phyloP scores from a whole-genome alignment of 1,284 basidiomycete genomes.

The Prillingera fragicola region DNA sequence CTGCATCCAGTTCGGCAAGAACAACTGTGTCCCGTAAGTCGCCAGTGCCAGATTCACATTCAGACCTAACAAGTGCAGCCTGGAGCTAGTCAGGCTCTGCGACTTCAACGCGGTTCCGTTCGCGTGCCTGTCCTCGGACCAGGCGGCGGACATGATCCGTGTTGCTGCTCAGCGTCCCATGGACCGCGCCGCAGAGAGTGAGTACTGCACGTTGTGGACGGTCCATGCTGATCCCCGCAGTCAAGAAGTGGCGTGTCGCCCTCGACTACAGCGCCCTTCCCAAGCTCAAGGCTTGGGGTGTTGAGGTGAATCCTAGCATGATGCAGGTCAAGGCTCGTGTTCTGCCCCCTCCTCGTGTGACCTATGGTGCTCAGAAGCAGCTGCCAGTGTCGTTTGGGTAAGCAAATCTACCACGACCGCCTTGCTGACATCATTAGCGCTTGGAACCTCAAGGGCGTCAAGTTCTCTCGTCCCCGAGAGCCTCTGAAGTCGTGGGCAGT shows the following conservation, averaged over 20 bases:
- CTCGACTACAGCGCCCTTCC: conserved; percentile 39
- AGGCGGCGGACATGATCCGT: conserved; percentile 49
- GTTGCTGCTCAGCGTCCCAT: conserved; percentile 45
- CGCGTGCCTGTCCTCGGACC: conserved; percentile 27
- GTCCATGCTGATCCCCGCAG: conserved; percentile 13
- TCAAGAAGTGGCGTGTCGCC: conserved; percentile 37
- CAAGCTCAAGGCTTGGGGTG: conserved; percentile 46
- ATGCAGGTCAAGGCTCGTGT: conserved; percentile 43
- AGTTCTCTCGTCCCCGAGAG: conserved; percentile 40
- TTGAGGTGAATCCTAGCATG: conserved; percentile 42
- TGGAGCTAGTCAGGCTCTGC: conserved; percentile 42
- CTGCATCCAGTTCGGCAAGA: conserved; percentile 41
- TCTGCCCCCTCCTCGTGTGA: conserved; percentile 38
- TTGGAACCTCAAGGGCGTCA: conserved; percentile 24
- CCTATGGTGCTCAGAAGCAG: too few species aligned
- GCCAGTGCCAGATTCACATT: not conserved
- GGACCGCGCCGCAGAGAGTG: conserved; percentile 36
- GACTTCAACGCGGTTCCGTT: conserved; percentile 42
- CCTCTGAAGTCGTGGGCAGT: conserved; percentile 46
- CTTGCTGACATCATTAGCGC: conserved; percentile 5
- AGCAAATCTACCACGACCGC: conserved; percentile 13
- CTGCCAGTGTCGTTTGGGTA: conserved; percentile 26
- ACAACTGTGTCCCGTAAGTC: conserved; percentile 44
- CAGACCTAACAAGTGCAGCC: conserved; percentile 16
- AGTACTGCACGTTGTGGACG: conserved; percentile 5